A percentile compares a stretch with the other conserved stretches of the same genome.
phyloP scores from a whole-genome alignment of 2,329 filamentous ascomycete genomes.

The Incumbomyces delicatus region DNA sequence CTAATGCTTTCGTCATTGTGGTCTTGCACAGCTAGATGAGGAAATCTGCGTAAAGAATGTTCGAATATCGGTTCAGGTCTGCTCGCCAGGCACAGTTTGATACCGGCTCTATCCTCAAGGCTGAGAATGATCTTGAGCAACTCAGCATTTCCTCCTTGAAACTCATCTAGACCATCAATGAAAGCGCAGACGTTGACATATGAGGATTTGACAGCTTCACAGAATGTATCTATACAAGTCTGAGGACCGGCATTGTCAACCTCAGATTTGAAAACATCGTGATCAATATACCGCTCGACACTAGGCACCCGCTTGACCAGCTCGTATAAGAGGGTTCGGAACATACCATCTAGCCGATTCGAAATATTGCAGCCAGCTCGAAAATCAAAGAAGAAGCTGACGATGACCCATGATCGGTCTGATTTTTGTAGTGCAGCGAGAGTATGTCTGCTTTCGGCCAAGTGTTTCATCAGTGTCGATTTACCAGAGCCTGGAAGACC shows the following conservation, averaged over 20 bases:
- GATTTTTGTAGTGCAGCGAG: background rate
- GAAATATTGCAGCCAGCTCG: background rate
- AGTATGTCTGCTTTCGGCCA: background rate
- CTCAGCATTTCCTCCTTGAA: background rate
- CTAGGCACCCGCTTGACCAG: background rate
- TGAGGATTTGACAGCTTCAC: background rate
- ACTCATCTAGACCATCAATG: slow-evolving; percentile 8
- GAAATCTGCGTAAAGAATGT: background rate
- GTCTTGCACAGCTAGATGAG: slow-evolving; percentile 2
- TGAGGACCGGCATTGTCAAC: background rate
- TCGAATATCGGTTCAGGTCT: slow-evolving; percentile 3
- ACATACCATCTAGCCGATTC: slow-evolving; percentile 1
- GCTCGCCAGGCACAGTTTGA: slow-evolving; percentile 5
- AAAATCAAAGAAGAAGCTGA: slow-evolving; percentile 4
- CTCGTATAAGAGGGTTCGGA: slow-evolving; percentile 1
- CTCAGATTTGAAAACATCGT: background rate
- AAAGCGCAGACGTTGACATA: slow-evolving; percentile 1
- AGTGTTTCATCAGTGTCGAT: slow-evolving; percentile 31
- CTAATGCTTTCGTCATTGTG: background rate
- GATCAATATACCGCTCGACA: no score
- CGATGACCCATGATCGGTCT: background rate
- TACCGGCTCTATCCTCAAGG: background rate
- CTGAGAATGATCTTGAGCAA: background rate
- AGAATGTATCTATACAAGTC: background rate
- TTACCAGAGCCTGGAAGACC: slow-evolving; percentile 36